Evolutionary conservation across 805 yeast species (phyloP).

Genomic region (Torulaspora delbrueckii): DNA sequence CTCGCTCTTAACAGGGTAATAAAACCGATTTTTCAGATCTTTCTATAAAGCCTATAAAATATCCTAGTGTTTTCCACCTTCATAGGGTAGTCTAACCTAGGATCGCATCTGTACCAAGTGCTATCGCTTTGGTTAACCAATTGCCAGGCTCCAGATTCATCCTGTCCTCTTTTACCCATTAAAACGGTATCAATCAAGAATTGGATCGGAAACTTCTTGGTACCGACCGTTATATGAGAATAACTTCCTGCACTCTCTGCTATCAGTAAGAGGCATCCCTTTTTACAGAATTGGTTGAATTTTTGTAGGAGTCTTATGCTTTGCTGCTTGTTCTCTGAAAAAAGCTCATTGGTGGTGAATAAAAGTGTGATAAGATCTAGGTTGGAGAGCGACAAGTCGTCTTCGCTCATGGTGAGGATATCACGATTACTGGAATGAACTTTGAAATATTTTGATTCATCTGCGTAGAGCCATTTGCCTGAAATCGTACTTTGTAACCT

Average conservation of each 20-base stretch:
- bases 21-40: conserved; percentile 25
- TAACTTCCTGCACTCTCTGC: conserved; percentile 90
- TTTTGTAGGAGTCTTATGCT: conserved; percentile 56
- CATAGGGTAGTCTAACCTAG: conserved; percentile 52
- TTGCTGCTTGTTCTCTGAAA: conserved; percentile 58
- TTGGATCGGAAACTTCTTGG: conserved; percentile 76
- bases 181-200: conserved; percentile 71
- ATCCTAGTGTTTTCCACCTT: conserved; percentile 85
- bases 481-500: conserved; percentile 43
- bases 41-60: conserved; percentile 69
- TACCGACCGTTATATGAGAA: conserved; percentile 72
- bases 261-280: conserved; percentile 59
- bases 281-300: conserved; percentile 46
- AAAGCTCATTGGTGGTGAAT: conserved; percentile 85
- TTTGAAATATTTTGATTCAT: conserved; percentile 31
- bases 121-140: conserved; percentile 63
- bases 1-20: not conserved
- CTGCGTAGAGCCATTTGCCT: conserved; percentile 49
- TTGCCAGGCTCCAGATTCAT: conserved; percentile 59
- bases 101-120: conserved; percentile 68
- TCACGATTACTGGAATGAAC: conserved; percentile 37
- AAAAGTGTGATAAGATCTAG: conserved; percentile 60
- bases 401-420: conserved; percentile 33
- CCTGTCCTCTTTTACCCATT: conserved; percentile 44
- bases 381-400: conserved; percentile 24